Conservation (phyloP, 2,329 filamentous ascomycete genomes). For the Colletotrichum simmondsii region DNA sequence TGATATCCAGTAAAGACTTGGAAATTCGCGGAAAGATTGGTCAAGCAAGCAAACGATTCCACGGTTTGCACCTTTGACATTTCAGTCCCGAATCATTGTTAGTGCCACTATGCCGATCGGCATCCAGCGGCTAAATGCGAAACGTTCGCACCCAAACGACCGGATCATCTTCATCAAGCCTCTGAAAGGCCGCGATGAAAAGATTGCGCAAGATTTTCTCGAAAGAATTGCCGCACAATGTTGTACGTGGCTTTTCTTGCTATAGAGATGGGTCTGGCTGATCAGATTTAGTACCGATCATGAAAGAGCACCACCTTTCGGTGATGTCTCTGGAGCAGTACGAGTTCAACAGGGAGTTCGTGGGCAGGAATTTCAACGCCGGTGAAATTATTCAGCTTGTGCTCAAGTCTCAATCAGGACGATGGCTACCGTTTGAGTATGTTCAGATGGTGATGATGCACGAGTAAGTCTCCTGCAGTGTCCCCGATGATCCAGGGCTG, state of each 20-base stretch:
- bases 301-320: slow-evolving; percentile 72
- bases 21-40: not conserved
- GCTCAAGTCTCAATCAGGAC: slow-evolving; percentile 72
- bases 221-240: slow-evolving; percentile 86
- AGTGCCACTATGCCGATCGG: slow-evolving; percentile 76
- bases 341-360: slow-evolving; percentile 83
- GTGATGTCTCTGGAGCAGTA: slow-evolving; percentile 84
- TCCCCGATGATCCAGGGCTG: slow-evolving; percentile 3
- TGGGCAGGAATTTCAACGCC: slow-evolving; percentile 90
- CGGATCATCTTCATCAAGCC: slow-evolving; percentile 89
- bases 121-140: slow-evolving; percentile 82
- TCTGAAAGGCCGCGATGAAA: slow-evolving; percentile 71
- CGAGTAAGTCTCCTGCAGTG: slow-evolving; percentile 57
- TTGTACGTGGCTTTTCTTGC: slow-evolving; percentile 51
- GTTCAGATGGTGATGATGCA: slow-evolving; percentile 98
- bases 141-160: slow-evolving; percentile 78
- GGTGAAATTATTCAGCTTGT: slow-evolving; percentile 90
- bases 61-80: too few species aligned
- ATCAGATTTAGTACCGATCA: slow-evolving; percentile 67
- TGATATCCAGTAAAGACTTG: not conserved
- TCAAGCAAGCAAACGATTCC: too few species aligned
- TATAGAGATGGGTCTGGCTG: not conserved
- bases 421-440: slow-evolving; percentile 84
- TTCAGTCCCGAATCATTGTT: not conserved
- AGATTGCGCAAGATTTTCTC: slow-evolving; percentile 75